phyloP scores from a whole-genome alignment of 257 asterid species.

The Solanum acaule region DNA sequence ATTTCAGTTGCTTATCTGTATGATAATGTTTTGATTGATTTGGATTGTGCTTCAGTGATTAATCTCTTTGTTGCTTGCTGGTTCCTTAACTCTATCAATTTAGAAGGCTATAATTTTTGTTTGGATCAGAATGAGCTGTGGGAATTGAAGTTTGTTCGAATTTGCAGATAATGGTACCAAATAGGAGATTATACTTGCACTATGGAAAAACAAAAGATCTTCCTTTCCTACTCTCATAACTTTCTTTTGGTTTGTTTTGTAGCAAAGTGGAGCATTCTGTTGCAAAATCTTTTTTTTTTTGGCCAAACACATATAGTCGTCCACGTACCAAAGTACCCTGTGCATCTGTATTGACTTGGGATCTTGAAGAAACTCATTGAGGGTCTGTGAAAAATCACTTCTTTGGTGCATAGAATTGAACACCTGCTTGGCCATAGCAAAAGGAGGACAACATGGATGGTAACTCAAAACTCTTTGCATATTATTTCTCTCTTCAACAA shows the following conservation, averaged over 20 bases:
- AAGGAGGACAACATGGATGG: conserved; percentile 43
- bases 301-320: not conserved
- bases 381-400: not conserved
- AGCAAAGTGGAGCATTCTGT: not conserved
- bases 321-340: not conserved
- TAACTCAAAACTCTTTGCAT: conserved; percentile 5
- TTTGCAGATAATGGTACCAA: not conserved
- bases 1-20: not conserved
- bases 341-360: not conserved
- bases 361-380: not conserved
- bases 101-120: not conserved
- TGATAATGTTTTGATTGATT: not conserved
- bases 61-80: not conserved
- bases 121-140: not conserved
- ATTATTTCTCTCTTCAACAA: not conserved
- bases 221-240: not conserved
- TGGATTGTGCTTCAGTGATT: not conserved
- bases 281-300: not conserved
- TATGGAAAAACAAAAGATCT: not conserved
- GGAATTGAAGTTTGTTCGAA: not conserved
- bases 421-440: conserved; percentile 17
- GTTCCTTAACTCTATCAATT: not conserved
- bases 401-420: conserved; percentile 15
- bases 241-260: not conserved
- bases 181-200: not conserved